Evolutionary conservation across 371 early-diverging fungal species (phyloP).

Genomic region (Sporodiniella umbellata): DNA sequence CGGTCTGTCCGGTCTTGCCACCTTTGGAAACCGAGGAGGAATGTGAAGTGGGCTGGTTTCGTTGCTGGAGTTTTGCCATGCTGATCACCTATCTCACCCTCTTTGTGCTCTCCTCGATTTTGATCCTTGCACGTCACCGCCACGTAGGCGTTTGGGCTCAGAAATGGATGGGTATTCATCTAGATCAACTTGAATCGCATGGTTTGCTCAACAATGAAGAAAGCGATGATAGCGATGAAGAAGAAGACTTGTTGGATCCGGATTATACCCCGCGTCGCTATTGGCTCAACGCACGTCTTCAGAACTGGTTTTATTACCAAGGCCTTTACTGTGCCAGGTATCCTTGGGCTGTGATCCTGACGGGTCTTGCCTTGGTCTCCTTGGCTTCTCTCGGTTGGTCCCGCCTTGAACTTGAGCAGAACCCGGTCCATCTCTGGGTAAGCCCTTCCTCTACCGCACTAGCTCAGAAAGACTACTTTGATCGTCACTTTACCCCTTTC

Average conservation of each 20-base stretch:
- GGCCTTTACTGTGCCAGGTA: conserved; percentile 63
- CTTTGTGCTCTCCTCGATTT: conserved; percentile 22
- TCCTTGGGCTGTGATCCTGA: conserved; percentile 54
- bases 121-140: conserved; percentile 22
- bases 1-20: conserved; percentile 56
- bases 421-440: conserved; percentile 74
- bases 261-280: conserved; percentile 60
- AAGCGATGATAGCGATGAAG: conserved; percentile 34
- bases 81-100: conserved; percentile 48
- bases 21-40: conserved; percentile 42
- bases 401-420: conserved; percentile 53
- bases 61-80: conserved; percentile 63
- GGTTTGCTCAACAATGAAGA: conserved; percentile 35
- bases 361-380: conserved; percentile 42
- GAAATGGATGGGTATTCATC: conserved; percentile 11
- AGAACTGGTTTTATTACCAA: conserved; percentile 67
- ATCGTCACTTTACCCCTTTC: conserved; percentile 69
- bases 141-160: conserved; percentile 14
- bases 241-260: conserved; percentile 48
- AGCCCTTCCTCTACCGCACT: conserved; percentile 62
- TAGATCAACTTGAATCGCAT: conserved; percentile 23
- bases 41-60: conserved; percentile 48
- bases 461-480: conserved; percentile 65
- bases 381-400: conserved; percentile 61
- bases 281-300: conserved; percentile 55